A percentile compares a stretch with the other conserved stretches of the same genome.
Conservation (phyloP, 805 yeast species). For the Ogataea allantospora region DNA sequence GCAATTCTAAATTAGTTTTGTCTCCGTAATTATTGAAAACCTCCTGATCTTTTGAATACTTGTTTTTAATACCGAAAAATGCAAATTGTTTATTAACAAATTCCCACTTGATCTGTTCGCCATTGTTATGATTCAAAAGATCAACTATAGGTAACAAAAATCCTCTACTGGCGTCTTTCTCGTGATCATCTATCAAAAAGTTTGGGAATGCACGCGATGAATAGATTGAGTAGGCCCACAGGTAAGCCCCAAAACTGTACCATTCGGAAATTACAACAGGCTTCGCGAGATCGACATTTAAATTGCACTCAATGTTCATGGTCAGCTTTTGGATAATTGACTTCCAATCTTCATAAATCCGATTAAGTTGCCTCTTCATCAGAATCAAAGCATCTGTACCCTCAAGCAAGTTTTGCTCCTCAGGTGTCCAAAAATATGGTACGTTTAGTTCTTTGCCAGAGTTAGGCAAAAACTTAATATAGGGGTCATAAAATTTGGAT, state of each 20-base stretch:
- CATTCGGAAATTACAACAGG: constrained; percentile 37
- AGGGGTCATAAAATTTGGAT: constrained; percentile 38
- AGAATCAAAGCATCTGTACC: constrained; percentile 72
- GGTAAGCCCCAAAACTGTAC: constrained; percentile 64
- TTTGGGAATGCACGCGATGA: constrained; percentile 82
- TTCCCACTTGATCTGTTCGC: constrained; percentile 63
- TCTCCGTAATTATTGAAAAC: constrained; percentile 83
- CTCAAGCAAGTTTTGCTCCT: constrained; percentile 48
- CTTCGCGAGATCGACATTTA: constrained; percentile 18
- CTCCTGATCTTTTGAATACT: constrained; percentile 49
- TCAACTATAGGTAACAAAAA: constrained; percentile 80
- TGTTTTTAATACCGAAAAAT: constrained; percentile 40
- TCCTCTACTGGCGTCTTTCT: constrained; percentile 42
- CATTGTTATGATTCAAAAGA: constrained; percentile 66
- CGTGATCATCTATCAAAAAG: constrained; percentile 44
- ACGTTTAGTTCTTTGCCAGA: constrained; percentile 43
- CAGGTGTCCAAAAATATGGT: constrained; percentile 65
- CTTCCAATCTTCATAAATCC: constrained; percentile 62
- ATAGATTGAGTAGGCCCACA: constrained; percentile 74
- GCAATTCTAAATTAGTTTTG: constrained; percentile 58
- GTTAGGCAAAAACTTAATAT: constrained; percentile 48
- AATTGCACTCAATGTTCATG: constrained; percentile 18
- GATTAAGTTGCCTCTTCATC: constrained; percentile 43
- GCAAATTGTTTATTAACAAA: constrained; percentile 25
- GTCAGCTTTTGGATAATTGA: constrained; percentile 17